These are phyloP conservation scores for Blakeslea trispora DNA, from an alignment of 371 early-diverging fungal genomes.

Conservation along the genomic window DNA sequence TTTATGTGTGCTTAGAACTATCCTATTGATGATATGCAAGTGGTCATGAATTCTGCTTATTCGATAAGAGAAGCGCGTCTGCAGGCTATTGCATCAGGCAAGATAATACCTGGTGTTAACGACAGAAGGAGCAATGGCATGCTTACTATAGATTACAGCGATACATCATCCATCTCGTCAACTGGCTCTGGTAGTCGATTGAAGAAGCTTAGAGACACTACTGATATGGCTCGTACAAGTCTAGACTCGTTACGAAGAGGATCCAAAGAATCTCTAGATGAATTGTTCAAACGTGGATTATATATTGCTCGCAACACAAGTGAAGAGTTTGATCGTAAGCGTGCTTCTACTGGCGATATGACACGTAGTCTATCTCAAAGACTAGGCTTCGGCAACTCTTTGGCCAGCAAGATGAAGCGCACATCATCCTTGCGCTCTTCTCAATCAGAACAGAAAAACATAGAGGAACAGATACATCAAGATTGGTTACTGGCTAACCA, in stretches of 20 bases:
- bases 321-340: constrained; percentile 31
- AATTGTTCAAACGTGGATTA: constrained; percentile 35
- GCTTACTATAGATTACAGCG: constrained; percentile 37
- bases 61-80: constrained; percentile 43
- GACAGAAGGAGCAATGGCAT: constrained; percentile 34
- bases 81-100: constrained; percentile 30
- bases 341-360: constrained; percentile 41
- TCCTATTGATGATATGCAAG: constrained; percentile 53
- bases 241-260: constrained; percentile 45
- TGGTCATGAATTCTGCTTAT: constrained; percentile 43
- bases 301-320: constrained; percentile 16
- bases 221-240: constrained; percentile 44
- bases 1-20: constrained; percentile 49
- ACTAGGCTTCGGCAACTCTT: constrained; percentile 25
- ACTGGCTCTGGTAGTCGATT: constrained; percentile 39
- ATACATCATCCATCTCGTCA: constrained; percentile 46
- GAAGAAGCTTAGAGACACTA: constrained; percentile 41
- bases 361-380: constrained; percentile 37
- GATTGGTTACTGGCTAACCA: constrained; percentile 34
- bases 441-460: constrained; percentile 6
- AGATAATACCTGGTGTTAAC: constrained; percentile 43
- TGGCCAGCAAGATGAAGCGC: constrained; percentile 26
- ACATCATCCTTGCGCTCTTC: constrained; percentile 25
- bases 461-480: constrained; percentile 25
- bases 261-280: constrained; percentile 47